Conservation (phyloP, 305 asterid genomes). For the Ajuga reptans region DNA sequence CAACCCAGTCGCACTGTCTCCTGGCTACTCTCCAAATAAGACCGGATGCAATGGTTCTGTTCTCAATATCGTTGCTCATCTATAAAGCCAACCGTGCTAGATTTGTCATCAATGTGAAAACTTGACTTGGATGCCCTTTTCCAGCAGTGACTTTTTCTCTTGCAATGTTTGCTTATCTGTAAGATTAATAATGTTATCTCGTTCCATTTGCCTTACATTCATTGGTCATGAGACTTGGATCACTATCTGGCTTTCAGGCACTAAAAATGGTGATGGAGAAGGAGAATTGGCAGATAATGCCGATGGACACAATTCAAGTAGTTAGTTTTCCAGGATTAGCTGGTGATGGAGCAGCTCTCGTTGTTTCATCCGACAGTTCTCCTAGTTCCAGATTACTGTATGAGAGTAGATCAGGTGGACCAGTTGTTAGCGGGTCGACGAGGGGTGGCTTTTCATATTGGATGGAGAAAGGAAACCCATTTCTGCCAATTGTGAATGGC, state of each 20-base stretch:
- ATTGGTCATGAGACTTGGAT: conserved; percentile 15
- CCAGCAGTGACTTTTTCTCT: not conserved
- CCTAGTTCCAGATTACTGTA: conserved; percentile 44
- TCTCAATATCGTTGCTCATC: not conserved
- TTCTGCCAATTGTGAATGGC: conserved; percentile 47
- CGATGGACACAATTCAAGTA: conserved; percentile 76
- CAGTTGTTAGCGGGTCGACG: conserved; percentile 45
- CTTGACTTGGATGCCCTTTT: not conserved
- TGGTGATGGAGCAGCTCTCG: conserved; percentile 98
- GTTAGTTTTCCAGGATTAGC: conserved; percentile 89
- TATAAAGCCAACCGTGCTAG: not conserved
- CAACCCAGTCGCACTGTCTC: not conserved
- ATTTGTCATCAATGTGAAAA: not conserved
- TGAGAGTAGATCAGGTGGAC: conserved; percentile 42
- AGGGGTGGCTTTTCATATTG: conserved; percentile 73
- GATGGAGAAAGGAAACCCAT: conserved; percentile 74
- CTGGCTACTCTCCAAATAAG: not conserved
- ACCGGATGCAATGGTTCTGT: not conserved
- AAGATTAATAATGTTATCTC: not conserved
- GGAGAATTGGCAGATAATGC: conserved; percentile 92
- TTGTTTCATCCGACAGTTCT: conserved; percentile 56
- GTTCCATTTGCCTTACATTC: not conserved
- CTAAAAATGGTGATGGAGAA: conserved; percentile 94
- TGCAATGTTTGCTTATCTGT: conserved; percentile 1
- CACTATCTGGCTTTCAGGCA: conserved; percentile 58